Percentiles rank a stretch among this genome's conserved stretches.
These are phyloP conservation scores for Cochlearia excelsa DNA, from an alignment of 345 rosid species.

Conservation along the genomic window DNA sequence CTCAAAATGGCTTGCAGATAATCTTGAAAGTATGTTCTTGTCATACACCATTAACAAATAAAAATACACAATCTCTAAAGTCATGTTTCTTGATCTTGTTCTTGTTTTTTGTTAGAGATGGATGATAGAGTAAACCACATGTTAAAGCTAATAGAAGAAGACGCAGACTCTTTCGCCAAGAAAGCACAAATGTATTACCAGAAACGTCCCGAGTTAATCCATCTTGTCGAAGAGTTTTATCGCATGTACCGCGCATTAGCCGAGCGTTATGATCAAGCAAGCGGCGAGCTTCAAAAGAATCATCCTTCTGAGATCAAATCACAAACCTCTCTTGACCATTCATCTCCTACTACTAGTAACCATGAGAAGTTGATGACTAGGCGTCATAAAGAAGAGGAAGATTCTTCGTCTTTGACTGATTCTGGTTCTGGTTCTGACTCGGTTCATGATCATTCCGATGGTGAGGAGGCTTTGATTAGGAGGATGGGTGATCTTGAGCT, in stretches of 20 bases:
- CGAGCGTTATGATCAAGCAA: slow-evolving; percentile 81
- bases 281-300: slow-evolving; percentile 61
- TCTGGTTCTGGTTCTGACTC: slow-evolving; percentile 36
- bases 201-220: slow-evolving; percentile 72
- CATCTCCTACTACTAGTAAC: slow-evolving; percentile 58
- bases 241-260: slow-evolving; percentile 80
- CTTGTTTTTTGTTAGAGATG: slow-evolving; percentile 54
- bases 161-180: slow-evolving; percentile 84
- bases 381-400: slow-evolving; percentile 54
- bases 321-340: slow-evolving; percentile 38
- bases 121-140: slow-evolving; percentile 73
- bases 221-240: slow-evolving; percentile 76
- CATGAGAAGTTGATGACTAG: slow-evolving; percentile 42
- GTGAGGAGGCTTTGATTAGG: slow-evolving; percentile 45
- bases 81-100: slow-evolving; percentile 14
- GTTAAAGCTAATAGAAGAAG: slow-evolving; percentile 81
- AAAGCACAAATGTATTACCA: slow-evolving; percentile 87
- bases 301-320: slow-evolving; percentile 50
- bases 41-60: background rate
- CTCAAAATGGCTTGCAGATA: slow-evolving; percentile 84
- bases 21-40: slow-evolving; percentile 60
- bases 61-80: background rate
- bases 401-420: slow-evolving; percentile 55
- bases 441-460: slow-evolving; percentile 49
- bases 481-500: slow-evolving; percentile 53